Conservation (phyloP, 2,329 filamentous ascomycete species). For the Cryoendolithus antarcticus region DNA sequence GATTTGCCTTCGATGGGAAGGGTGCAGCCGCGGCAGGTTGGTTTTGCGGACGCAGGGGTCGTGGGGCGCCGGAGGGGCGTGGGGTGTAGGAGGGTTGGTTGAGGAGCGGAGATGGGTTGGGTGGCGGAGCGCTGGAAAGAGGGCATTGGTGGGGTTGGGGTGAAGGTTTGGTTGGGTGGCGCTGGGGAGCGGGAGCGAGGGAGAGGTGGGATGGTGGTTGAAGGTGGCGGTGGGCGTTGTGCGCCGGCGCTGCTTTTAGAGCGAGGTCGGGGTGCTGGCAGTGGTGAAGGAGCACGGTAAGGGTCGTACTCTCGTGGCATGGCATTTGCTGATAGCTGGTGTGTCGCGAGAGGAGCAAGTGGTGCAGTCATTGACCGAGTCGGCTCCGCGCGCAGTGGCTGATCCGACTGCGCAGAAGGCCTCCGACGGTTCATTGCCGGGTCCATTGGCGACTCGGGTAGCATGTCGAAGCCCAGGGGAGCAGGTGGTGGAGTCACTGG, state of each 20-base stretch:
- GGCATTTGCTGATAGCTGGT: neutral
- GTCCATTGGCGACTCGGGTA: conserved; percentile 23
- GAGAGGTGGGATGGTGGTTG: neutral
- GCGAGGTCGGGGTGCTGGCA: conserved; percentile 1
- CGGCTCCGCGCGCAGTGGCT: too few species aligned
- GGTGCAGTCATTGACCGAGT: too few species aligned
- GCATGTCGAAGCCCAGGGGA: conserved; percentile 3
- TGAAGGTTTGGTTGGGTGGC: conserved; percentile 3
- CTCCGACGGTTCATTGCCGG: conserved; percentile 6
- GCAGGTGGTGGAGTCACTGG: neutral
- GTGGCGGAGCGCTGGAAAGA: neutral
- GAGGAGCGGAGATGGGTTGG: conserved; percentile 1
- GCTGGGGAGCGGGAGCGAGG: conserved; percentile 1
- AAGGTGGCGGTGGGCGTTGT: conserved; percentile 2
- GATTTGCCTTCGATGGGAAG: conserved; percentile 77
- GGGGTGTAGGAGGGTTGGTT: conserved; percentile 1
- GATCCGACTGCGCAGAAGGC: neutral
- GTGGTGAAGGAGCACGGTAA: conserved; percentile 7
- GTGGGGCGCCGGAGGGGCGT: conserved; percentile 3
- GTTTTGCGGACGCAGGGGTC: conserved; percentile 33
- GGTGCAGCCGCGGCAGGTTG: conserved; percentile 72
- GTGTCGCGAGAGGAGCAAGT: too few species aligned
- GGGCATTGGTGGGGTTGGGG: conserved; percentile 40
- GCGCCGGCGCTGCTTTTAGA: conserved; percentile 7
- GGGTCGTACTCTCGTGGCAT: conserved; percentile 8